These are phyloP conservation scores for Saccharomycopsis hybrid DNA, from an alignment of 1,139 yeast species.

Conservation along the genomic window DNA sequence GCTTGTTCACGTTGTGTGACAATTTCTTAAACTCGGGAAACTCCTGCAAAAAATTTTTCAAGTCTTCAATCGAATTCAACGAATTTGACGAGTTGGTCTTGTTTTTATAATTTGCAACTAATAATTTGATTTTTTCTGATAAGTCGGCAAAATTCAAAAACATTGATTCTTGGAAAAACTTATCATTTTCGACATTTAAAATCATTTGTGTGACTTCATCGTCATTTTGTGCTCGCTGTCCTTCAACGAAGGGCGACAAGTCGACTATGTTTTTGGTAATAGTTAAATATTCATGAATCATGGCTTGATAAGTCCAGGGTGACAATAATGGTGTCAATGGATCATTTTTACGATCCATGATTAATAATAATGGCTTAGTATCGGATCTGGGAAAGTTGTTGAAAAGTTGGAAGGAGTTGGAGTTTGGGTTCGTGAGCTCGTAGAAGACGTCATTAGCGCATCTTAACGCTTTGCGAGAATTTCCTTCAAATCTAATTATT, in stretches of 20 bases:
- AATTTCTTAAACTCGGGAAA: slow-evolving; percentile 89
- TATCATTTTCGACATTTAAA: slow-evolving; percentile 61
- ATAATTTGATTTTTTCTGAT: slow-evolving; percentile 80
- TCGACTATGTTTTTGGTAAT: slow-evolving; percentile 76
- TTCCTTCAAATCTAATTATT: slow-evolving; percentile 65
- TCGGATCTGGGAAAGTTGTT: slow-evolving; percentile 51
- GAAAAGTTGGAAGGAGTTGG: slow-evolving; percentile 14
- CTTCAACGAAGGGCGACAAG: slow-evolving; percentile 34
- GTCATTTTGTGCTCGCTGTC: slow-evolving; percentile 22
- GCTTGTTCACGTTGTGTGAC: slow-evolving; percentile 87
- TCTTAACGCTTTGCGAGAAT: slow-evolving; percentile 54
- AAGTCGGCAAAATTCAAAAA: slow-evolving; percentile 90
- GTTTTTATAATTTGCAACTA: slow-evolving; percentile 74
- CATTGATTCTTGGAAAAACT: slow-evolving; percentile 74
- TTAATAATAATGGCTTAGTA: slow-evolving; percentile 66
- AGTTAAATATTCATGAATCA: slow-evolving; percentile 90
- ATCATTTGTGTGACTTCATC: slow-evolving; percentile 55
- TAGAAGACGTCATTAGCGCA: slow-evolving; percentile 66
- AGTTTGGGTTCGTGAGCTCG: slow-evolving; percentile 31
- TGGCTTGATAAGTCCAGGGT: slow-evolving; percentile 98
- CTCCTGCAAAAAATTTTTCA: slow-evolving; percentile 83
- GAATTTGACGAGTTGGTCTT: slow-evolving; percentile 71
- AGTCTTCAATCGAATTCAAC: slow-evolving; percentile 67
- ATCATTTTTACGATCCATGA: slow-evolving; percentile 80
- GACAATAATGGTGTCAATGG: slow-evolving; percentile 86